A percentile compares a stretch with the other conserved stretches of the same genome.
These are phyloP conservation scores for Tylopilus intermedius DNA, from an alignment of 768 basidiomycete genomes.

Conservation along the genomic window DNA sequence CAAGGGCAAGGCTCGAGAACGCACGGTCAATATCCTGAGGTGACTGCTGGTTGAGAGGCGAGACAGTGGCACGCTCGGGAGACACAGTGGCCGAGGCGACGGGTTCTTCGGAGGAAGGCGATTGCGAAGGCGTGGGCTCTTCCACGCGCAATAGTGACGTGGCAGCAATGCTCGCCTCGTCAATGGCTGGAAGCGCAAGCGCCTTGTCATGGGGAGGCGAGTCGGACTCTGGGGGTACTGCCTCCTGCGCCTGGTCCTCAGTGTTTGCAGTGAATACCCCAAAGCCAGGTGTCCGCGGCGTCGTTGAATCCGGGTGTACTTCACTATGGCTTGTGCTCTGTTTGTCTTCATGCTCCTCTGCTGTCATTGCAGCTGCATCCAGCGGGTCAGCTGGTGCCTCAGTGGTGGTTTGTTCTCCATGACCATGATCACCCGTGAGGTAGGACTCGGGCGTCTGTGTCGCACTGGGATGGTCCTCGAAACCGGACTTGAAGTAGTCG, in stretches of 20 bases:
- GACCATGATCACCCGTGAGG: conserved; percentile 32
- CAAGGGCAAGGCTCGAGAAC: conserved; percentile 43
- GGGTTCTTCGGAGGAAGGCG: conserved; percentile 11
- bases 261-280: conserved; percentile 31
- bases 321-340: conserved; percentile 11
- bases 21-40: conserved; percentile 25
- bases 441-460: conserved; percentile 32
- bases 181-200: conserved; percentile 35
- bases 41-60: conserved; percentile 27
- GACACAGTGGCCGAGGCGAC: conserved; percentile 12
- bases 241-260: conserved; percentile 23
- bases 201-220: conserved; percentile 18
- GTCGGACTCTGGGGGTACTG: conserved; percentile 11
- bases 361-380: conserved; percentile 34
- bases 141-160: conserved; percentile 18
- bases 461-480: conserved; percentile 23
- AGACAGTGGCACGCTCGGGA: conserved; percentile 26
- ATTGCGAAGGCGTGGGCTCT: conserved; percentile 8
- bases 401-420: conserved; percentile 23
- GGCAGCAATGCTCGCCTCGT: conserved; percentile 12
- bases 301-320: conserved; percentile 7
- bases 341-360: conserved; percentile 32
- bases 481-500: conserved; percentile 28
- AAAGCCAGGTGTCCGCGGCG: conserved; percentile 44
- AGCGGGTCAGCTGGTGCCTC: conserved; percentile 35